Evolutionary conservation across 345 rosid species (phyloP), one percentile per base, ranked within the genome.

Genomic region (Aegle marmelos): DNA sequence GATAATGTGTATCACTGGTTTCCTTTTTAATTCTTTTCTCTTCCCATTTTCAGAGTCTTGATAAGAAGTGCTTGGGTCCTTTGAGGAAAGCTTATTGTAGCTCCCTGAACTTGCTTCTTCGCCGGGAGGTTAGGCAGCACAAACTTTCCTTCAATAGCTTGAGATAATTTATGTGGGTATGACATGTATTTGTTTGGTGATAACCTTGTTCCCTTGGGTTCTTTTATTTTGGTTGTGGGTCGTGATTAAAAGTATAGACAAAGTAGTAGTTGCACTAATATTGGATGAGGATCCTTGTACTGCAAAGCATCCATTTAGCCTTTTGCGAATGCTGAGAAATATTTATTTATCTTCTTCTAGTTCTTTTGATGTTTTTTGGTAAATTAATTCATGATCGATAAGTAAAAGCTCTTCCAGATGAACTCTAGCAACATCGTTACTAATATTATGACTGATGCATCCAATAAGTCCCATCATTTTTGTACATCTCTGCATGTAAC

Each of bases 31-130:
- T 27, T 13, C 53, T 21, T 65, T 85, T 41, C 56, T 22, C 59
- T 79, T 78, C 77, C 39, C 21, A 34, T 74, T 83, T 59, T 56
- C 87, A 96, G 99, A 84, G 93, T 86, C 99, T 96, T 80, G 99
- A 96, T 83, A 89, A 90, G 87, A 91, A 86, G 70, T 92, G 98
- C 87, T 79, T 96, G 92, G 94, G 89, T 60, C 85, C 95, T 58
- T 83, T 94, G 85, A 90, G 99, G 83, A 96, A 94, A 87, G 98
- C 99, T 79, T 96, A 96, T 81, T 96, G 99, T 81, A 88, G 92
- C 89, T 96, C 98, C 74, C 90, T 96, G 69, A 96, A 94, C 89
- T 90, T 96, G 77, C 99, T 96, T 85, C 95, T 96, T 83, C 98
- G 98, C 33, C 92, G 98, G 72, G 99, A 96, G 98, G 99, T 94